These are phyloP conservation scores for Deakozyma indianensis DNA, from an alignment of 805 yeast species.

Conservation along the genomic window DNA sequence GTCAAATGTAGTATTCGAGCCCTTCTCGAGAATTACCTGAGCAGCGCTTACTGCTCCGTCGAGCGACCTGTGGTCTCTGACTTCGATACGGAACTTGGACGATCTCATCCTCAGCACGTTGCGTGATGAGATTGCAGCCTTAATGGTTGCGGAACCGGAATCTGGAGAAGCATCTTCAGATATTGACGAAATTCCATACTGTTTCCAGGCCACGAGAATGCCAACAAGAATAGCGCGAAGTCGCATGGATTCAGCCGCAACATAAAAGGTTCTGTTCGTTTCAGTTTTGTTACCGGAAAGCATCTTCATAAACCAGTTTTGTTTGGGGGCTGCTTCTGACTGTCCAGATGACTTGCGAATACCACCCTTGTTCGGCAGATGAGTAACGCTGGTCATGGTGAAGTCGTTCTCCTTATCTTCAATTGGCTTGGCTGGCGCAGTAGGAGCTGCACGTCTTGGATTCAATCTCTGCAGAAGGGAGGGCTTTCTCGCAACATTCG, in stretches of 20 bases:
- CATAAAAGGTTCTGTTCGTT: conserved; percentile 5
- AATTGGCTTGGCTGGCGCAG: conserved; percentile 6
- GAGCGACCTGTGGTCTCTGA: not conserved
- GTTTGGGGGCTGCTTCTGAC: conserved; percentile 15
- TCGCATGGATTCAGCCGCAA: conserved; percentile 13
- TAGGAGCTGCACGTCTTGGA: conserved; percentile 11
- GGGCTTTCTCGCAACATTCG: conserved; percentile 4
- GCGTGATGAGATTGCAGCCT: conserved; percentile 19
- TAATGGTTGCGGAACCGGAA: conserved; percentile 14
- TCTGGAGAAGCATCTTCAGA: conserved; percentile 13
- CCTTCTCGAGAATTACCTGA: conserved; percentile 10
- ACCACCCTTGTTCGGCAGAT: not conserved
- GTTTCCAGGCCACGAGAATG: conserved; percentile 22
- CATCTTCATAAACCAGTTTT: conserved; percentile 25
- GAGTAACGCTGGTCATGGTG: not conserved
- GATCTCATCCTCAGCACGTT: conserved; percentile 22
- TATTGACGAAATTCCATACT: conserved; percentile 20
- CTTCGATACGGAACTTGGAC: conserved; percentile 17
- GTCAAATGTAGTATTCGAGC: conserved; percentile 8
- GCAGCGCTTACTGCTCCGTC: conserved; percentile 6
- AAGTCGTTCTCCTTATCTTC: not conserved
- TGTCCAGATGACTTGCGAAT: not conserved
- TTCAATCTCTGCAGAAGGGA: conserved; percentile 5
- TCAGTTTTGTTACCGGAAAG: conserved; percentile 8
- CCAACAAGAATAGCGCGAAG: conserved; percentile 18